phyloP scores from a whole-genome alignment of 768 basidiomycete genomes.

The Lepiota venenata region DNA sequence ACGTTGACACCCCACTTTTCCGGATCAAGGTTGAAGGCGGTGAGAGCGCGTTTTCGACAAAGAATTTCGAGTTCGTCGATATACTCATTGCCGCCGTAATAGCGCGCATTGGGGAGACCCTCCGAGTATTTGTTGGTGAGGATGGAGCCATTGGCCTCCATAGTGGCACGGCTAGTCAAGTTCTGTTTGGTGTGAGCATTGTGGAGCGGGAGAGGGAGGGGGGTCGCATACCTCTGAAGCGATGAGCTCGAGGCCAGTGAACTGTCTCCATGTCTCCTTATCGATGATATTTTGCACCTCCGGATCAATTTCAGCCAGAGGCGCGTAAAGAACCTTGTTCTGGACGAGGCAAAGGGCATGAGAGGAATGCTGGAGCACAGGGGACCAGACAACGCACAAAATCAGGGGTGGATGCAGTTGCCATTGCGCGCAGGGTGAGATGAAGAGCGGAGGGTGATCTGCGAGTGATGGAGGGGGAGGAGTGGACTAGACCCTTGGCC shows the following conservation, averaged over 20 bases:
- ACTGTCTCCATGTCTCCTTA: slow-evolving; percentile 98
- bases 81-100: slow-evolving; percentile 98
- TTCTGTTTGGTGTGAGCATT: slow-evolving; percentile 50
- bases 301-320: slow-evolving; percentile 89
- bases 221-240: slow-evolving; percentile 86
- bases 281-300: slow-evolving; percentile 97
- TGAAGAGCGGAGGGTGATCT: slow-evolving; percentile 20
- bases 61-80: slow-evolving; percentile 95
- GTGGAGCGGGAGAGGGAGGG: not conserved
- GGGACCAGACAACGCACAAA: slow-evolving; percentile 43
- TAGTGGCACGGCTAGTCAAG: slow-evolving; percentile 90
- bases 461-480: slow-evolving; percentile 24
- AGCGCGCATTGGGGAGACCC: slow-evolving; percentile 95
- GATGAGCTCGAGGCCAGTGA: slow-evolving; percentile 96
- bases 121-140: slow-evolving; percentile 99
- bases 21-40: slow-evolving; percentile 94
- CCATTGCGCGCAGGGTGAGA: slow-evolving; percentile 48
- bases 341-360: slow-evolving; percentile 27
- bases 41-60: slow-evolving; percentile 92
- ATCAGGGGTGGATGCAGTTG: slow-evolving; percentile 53
- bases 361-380: not conserved
- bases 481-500: slow-evolving; percentile 28
- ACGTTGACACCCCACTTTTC: slow-evolving; percentile 98
- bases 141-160: slow-evolving; percentile 99
- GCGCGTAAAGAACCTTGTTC: slow-evolving; percentile 91